Conservation (phyloP, 345 rosid genomes). For the Mallotus nudiflorus region DNA sequence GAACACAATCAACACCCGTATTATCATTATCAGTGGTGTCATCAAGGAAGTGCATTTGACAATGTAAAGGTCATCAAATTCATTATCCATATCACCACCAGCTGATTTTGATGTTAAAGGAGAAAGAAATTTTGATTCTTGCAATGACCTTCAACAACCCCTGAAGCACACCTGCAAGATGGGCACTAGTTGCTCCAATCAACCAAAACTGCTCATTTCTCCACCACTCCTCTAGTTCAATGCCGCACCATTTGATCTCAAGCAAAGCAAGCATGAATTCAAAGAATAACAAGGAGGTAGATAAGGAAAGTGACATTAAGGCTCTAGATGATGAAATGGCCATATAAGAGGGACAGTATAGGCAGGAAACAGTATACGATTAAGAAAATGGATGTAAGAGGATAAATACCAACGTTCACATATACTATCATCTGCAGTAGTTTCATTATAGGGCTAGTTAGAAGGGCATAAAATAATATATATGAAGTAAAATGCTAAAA, state of each 20-base stretch:
- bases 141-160: constrained; percentile 88
- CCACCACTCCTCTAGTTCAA: constrained; percentile 95
- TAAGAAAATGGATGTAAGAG: constrained; percentile 89
- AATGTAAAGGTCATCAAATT: constrained; percentile 81
- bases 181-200: constrained; percentile 96
- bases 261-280: constrained; percentile 84
- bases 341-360: constrained; percentile 89
- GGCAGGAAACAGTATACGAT: constrained; percentile 98
- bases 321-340: constrained; percentile 86
- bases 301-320: constrained; percentile 82
- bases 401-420: constrained; percentile 95
- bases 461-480: too few species aligned
- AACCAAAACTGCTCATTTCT: constrained; percentile 98
- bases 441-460: constrained; percentile 85
- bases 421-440: constrained; percentile 88
- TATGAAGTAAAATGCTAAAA: too few species aligned
- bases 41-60: constrained; percentile 87
- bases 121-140: constrained; percentile 90
- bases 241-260: constrained; percentile 97
- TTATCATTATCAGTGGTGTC: constrained; percentile 91
- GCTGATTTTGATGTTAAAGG: constrained; percentile 80
- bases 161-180: constrained; percentile 94
- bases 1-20: too few species aligned
- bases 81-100: constrained; percentile 89
- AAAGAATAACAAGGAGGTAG: constrained; percentile 76